Base-by-base conservation (phyloP, 257 asterid species). In the Cinchona pubescens region DNA sequence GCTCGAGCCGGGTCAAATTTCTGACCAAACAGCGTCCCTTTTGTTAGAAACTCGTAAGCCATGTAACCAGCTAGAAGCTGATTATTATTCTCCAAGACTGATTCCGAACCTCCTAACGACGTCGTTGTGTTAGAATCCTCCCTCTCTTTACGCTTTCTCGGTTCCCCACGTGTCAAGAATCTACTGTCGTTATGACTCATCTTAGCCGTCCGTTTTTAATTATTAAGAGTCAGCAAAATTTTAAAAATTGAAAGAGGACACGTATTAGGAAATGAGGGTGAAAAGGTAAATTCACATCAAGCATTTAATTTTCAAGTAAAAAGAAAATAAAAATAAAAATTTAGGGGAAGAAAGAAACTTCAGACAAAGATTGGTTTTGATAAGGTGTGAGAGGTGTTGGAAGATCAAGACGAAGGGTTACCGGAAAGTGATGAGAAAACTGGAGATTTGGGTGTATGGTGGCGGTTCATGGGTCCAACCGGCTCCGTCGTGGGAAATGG, bases 1-100 rank as follows among this genome's bases (percentile, higher is more conserved):
- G 88, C 86, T 78, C 87, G 87, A 21, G 86, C 87, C 62, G 90
- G 87, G 61, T 89, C 90, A 34, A 81, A 87, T 38, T 67, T 87
- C 80, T 87, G 85, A 42, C 93, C 96, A 27, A 88, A 73, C 16
- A 88, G 75, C 5, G 92, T 85, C 10, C 97, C 97, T 35, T 82
- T 79, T 0, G 84, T 84, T 16, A 88, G 77, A 70, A 80, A 91
- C 86, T 91, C 96, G 80, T 81, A 78, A 45, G 96, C 97, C 91
- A 91, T 77, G 78, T 88, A 86, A 15, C 96, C 97, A 48, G 93
- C 97, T 71, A 91, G 43, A 32, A 91, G 86, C 87, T 89, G 85
- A 55, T 88, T 91, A 0, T 83, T 77, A 0, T 82, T n/a, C 46
- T n/a, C n/a, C n/a, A 59, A 23, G 79, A 69, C 40, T 53, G 83